Conservation (phyloP, 2,329 filamentous ascomycete genomes). For the Fusarium nygamai region DNA sequence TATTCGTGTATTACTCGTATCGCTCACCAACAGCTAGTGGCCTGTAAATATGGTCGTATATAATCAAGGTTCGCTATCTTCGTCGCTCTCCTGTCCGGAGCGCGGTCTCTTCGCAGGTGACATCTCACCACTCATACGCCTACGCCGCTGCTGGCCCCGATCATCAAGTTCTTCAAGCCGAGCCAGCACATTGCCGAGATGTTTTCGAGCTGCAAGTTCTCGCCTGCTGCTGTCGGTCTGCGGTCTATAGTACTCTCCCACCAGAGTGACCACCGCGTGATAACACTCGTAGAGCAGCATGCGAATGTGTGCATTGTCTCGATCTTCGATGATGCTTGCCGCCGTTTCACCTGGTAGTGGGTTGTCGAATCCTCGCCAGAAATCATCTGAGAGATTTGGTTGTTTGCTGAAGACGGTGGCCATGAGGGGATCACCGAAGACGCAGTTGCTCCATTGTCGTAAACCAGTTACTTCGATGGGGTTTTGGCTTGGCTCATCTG, state of each 20-base stretch:
- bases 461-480: conserved; percentile 58
- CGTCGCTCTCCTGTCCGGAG: conserved; percentile 36
- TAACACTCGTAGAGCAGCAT: conserved; percentile 68
- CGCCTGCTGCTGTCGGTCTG: conserved; percentile 57
- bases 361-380: conserved; percentile 59
- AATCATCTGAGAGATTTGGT: conserved; percentile 54
- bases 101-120: conserved; percentile 58
- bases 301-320: conserved; percentile 55
- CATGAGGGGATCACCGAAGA: conserved; percentile 70
- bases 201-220: conserved; percentile 64
- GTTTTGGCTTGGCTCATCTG: background rate
- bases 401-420: conserved; percentile 58
- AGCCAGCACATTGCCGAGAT: conserved; percentile 58
- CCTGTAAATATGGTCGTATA: background rate
- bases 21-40: background rate
- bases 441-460: conserved; percentile 66
- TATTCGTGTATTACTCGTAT: background rate
- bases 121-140: conserved; percentile 53
- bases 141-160: conserved; percentile 42
- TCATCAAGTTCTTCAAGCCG: conserved; percentile 56
- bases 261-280: conserved; percentile 62
- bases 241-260: conserved; percentile 65
- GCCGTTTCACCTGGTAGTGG: conserved; percentile 19
- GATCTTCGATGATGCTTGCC: conserved; percentile 53
- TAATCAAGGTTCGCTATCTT: conserved; percentile 22